Evolutionary conservation across 129 eudicot species (phyloP).

Genomic region (Ambrosia trifida): DNA sequence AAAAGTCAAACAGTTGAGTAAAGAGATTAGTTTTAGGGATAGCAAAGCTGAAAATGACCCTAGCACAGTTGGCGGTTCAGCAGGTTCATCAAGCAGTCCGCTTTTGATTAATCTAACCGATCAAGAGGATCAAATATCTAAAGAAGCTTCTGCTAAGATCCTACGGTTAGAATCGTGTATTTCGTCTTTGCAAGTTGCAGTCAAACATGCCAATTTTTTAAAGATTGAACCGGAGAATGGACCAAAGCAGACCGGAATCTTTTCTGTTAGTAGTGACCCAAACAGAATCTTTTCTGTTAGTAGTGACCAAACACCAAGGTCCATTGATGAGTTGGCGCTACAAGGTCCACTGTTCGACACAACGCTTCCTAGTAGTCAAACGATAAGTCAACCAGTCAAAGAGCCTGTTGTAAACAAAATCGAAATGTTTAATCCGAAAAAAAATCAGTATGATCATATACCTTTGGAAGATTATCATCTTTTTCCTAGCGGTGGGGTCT

Average conservation of each 20-base stretch:
- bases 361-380: conserved; percentile 21
- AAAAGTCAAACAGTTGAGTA: conserved; percentile 38
- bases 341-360: conserved; percentile 4
- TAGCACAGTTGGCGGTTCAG: conserved; percentile 13
- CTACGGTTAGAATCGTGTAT: conserved; percentile 43
- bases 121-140: conserved; percentile 41
- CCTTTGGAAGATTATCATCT: conserved; percentile 12
- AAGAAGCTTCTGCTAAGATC: conserved; percentile 46
- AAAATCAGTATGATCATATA: conserved; percentile 15
- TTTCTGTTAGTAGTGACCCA: no score
- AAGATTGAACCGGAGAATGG: no score
- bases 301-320: conserved; percentile 17
- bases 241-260: no score
- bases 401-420: conserved; percentile 3
- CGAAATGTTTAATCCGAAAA: conserved; percentile 15
- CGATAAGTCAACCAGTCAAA: conserved; percentile 20
- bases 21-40: conserved; percentile 19
- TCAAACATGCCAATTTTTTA: no score
- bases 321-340: conserved; percentile 23
- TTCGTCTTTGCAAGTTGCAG: conserved; percentile 39
- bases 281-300: no score
- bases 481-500: conserved; percentile 12
- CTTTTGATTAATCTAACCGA: conserved; percentile 22
- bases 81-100: conserved; percentile 25
- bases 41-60: conserved; percentile 12